Evolutionary conservation across 768 basidiomycete genomes (phyloP).

Genomic region (Leucocoprinus leucothites): DNA sequence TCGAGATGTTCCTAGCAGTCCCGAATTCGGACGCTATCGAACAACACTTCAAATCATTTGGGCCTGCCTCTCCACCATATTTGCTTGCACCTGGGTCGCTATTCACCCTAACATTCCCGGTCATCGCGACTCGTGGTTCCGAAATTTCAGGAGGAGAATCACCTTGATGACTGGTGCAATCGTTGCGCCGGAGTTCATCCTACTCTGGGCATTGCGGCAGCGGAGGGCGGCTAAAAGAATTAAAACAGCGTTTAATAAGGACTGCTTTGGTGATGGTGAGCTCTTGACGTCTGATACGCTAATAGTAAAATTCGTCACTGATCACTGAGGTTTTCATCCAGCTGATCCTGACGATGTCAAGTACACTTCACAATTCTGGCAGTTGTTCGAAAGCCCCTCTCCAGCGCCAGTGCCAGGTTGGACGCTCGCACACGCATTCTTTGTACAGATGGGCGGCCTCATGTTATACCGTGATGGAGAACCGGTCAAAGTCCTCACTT

Average conservation of each 20-base stretch:
- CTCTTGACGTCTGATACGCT: too few species aligned
- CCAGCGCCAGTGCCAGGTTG: background rate
- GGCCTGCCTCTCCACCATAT: slow-evolving; percentile 18
- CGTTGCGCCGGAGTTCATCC: slow-evolving; percentile 2
- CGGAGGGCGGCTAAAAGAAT: background rate
- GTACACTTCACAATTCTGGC: too few species aligned
- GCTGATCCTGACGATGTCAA: too few species aligned
- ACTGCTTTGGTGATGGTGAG: too few species aligned
- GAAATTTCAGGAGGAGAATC: background rate
- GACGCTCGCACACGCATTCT: background rate
- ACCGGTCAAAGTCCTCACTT: background rate
- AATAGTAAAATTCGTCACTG: too few species aligned
- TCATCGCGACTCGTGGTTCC: too few species aligned
- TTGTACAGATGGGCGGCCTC: slow-evolving; percentile 3
- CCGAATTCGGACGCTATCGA: too few species aligned
- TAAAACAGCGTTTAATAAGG: too few species aligned
- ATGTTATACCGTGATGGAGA: background rate
- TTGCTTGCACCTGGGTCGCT: slow-evolving; percentile 21
- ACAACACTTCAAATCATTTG: slow-evolving; percentile 10
- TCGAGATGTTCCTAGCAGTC: too few species aligned
- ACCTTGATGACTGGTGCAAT: background rate
- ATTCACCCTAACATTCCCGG: too few species aligned
- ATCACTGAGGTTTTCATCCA: too few species aligned
- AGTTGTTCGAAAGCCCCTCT: too few species aligned
- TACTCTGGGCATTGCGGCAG: slow-evolving; percentile 9